A percentile compares a stretch with the other conserved stretches of the same genome.
Evolutionary conservation across 176 grass and related monocot species (phyloP).

Genomic region (Otatea glauca): DNA sequence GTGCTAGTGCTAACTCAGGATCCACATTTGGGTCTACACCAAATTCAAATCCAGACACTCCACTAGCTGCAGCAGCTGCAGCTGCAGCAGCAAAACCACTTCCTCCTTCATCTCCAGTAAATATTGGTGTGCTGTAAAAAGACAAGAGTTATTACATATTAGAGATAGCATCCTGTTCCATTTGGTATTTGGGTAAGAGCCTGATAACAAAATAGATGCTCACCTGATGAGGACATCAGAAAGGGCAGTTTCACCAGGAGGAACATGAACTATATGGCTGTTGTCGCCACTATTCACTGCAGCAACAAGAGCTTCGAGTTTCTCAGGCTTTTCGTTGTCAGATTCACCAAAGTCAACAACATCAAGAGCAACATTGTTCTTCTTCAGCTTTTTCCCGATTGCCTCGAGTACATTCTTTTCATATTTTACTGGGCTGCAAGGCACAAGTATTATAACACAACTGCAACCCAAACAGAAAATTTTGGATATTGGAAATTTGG

Average conservation of each 20-base stretch:
- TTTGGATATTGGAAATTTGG: neutral
- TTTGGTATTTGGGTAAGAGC: neutral
- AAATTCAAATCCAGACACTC: conserved; percentile 50
- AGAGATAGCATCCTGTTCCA: neutral
- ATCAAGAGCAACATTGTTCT: conserved; percentile 73
- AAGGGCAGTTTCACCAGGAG: conserved; percentile 48
- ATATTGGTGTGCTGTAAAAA: conserved; percentile 59
- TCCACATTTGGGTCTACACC: conserved; percentile 68
- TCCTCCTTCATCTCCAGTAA: conserved; percentile 54
- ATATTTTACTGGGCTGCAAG: conserved; percentile 52
- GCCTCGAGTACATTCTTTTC: conserved; percentile 57
- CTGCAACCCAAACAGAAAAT: neutral
- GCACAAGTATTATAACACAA: neutral
- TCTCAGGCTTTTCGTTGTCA: conserved; percentile 68
- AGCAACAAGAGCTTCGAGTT: conserved; percentile 61
- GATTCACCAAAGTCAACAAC: conserved; percentile 75
- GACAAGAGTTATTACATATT: neutral
- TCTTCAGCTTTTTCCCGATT: conserved; percentile 69
- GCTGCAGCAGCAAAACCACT: conserved; percentile 56
- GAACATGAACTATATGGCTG: conserved; percentile 70
- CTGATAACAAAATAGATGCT: neutral
- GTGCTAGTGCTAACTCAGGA: conserved; percentile 56
- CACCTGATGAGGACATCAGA: conserved; percentile 58
- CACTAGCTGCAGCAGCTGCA: conserved; percentile 22
- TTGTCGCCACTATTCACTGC: conserved; percentile 56